Evolutionary conservation across 1,284 basidiomycete species (phyloP).

Genomic region (Mycosarcoma maydis): DNA sequence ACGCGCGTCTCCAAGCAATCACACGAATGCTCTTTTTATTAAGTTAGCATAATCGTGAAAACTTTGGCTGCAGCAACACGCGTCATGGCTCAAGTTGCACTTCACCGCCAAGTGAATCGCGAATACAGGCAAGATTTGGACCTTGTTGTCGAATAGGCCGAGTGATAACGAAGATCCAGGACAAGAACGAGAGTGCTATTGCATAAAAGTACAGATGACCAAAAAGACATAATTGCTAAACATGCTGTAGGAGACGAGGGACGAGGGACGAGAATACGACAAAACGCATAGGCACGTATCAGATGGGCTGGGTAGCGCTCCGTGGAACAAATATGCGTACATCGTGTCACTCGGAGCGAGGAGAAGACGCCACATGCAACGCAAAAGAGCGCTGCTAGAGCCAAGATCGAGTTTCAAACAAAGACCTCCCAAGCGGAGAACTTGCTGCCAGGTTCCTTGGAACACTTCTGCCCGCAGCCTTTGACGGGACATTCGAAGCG

Average conservation of each 20-base stretch:
- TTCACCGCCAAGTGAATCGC: too few species aligned
- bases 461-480: slow-evolving; percentile 55
- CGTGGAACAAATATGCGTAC: too few species aligned
- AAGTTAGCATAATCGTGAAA: too few species aligned
- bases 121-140: neutral
- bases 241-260: neutral
- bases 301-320: too few species aligned
- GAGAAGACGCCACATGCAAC: too few species aligned
- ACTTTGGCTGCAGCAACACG: neutral
- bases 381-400: too few species aligned
- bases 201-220: slow-evolving; percentile 34
- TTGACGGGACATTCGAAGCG: slow-evolving; percentile 56
- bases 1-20: slow-evolving; percentile 6
- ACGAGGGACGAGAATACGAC: neutral
- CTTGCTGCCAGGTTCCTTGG: slow-evolving; percentile 44
- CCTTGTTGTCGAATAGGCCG: too few species aligned
- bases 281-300: too few species aligned
- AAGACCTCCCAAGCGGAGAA: slow-evolving; percentile 39
- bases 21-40: too few species aligned
- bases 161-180: too few species aligned
- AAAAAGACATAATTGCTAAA: neutral
- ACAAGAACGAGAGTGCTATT: slow-evolving; percentile 6
- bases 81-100: too few species aligned
- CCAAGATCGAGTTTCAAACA: slow-evolving; percentile 1
- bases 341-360: too few species aligned